phyloP scores from a whole-genome alignment of 345 rosid genomes.

The Lepidium aucheri region DNA sequence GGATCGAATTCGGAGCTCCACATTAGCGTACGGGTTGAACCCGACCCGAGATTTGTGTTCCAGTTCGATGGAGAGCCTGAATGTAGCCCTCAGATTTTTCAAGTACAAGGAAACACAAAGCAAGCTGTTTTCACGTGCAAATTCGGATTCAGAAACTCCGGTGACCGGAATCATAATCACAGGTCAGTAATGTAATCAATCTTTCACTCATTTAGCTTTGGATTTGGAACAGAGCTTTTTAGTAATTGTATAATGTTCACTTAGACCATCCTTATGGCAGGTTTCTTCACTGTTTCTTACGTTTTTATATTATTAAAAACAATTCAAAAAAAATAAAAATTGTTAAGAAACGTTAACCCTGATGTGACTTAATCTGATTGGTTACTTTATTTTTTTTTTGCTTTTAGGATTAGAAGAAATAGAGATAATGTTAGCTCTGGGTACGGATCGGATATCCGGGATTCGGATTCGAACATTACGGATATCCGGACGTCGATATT shows the following conservation, averaged over 20 bases:
- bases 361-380: no score
- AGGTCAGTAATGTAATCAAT: slow-evolving; percentile 32
- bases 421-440: no score
- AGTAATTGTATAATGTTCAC: not conserved
- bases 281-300: no score
- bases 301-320: no score
- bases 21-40: slow-evolving; percentile 47
- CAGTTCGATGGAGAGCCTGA: slow-evolving; percentile 76
- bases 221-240: not conserved
- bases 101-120: slow-evolving; percentile 58
- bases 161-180: slow-evolving; percentile 44
- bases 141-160: slow-evolving; percentile 50
- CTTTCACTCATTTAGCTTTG: not conserved
- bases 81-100: slow-evolving; percentile 85
- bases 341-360: no score
- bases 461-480: no score
- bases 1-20: slow-evolving; percentile 35
- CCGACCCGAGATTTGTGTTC: slow-evolving; percentile 76
- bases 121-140: slow-evolving; percentile 89
- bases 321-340: no score
- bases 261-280: no score
- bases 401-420: no score
- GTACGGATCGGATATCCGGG: no score
- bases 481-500: no score
- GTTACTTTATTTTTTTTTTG: no score